These are phyloP conservation scores for Pichia kudriavzevii DNA, from an alignment of 1,139 yeast species.

Conservation along the genomic window DNA sequence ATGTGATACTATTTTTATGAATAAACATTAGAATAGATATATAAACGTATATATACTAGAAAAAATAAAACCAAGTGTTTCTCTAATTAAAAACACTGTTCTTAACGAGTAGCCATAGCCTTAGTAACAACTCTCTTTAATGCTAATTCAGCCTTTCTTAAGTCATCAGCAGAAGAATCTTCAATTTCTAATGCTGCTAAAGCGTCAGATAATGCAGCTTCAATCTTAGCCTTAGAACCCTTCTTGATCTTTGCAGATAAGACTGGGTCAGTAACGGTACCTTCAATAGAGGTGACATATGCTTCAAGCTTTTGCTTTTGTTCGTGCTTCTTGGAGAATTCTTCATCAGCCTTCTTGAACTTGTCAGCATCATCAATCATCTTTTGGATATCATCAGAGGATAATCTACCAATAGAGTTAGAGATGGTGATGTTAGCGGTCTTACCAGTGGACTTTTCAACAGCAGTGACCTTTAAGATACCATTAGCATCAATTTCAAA, in stretches of 20 bases:
- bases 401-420: slow-evolving; percentile 98
- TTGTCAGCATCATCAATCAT: slow-evolving; percentile 98
- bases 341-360: slow-evolving; percentile 98
- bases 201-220: slow-evolving; percentile 97
- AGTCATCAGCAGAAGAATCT: slow-evolving; percentile 94
- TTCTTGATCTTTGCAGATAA: slow-evolving; percentile 97
- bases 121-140: slow-evolving; percentile 99
- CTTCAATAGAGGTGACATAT: slow-evolving; percentile 95
- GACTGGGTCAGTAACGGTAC: slow-evolving; percentile 97
- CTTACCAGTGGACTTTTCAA: slow-evolving; percentile 98
- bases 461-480: slow-evolving; percentile 99
- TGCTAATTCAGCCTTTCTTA: slow-evolving; percentile 98
- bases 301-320: slow-evolving; percentile 99
- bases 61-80: background rate
- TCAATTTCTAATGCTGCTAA: slow-evolving; percentile 96
- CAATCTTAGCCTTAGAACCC: slow-evolving; percentile 96
- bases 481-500: slow-evolving; percentile 99
- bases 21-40: slow-evolving; percentile 4
- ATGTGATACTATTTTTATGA: too few species aligned
- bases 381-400: slow-evolving; percentile 96
- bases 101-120: slow-evolving; percentile 98
- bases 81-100: background rate
- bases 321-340: slow-evolving; percentile 99
- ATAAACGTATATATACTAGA: slow-evolving; percentile 3
- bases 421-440: slow-evolving; percentile 99